A percentile compares a stretch with the other conserved stretches of the same genome.
Conservation (phyloP, 179 eudicot genomes). For the Corrigiola litoralis region DNA sequence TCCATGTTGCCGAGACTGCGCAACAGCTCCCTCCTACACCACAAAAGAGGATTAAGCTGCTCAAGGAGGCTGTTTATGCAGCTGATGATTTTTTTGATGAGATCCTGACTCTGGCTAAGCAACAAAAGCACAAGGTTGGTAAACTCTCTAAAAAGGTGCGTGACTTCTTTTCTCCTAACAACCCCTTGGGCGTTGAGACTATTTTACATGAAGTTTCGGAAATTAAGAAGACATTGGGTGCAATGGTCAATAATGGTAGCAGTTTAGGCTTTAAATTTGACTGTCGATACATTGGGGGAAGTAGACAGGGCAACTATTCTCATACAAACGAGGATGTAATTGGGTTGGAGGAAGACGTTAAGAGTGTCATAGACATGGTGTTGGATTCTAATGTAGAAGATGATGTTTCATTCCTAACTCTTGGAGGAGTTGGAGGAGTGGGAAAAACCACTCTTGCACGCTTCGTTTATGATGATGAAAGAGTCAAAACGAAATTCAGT, state of each 20-base stretch:
- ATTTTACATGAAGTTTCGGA: not conserved
- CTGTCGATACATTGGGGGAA: not conserved
- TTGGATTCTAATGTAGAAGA: not conserved
- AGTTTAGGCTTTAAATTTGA: slow-evolving; percentile 1
- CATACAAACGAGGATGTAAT: not conserved
- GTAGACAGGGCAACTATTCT: not conserved
- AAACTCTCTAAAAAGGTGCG: not conserved
- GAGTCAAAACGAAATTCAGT: not conserved
- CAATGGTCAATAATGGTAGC: not conserved
- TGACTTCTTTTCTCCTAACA: slow-evolving; percentile 3
- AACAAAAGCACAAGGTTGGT: not conserved
- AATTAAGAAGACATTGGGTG: not conserved
- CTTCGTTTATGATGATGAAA: not conserved
- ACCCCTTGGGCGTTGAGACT: not conserved
- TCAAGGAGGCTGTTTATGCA: not conserved
- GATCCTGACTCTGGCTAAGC: not conserved
- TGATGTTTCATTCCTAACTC: not conserved
- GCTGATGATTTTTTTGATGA: slow-evolving; percentile 2
- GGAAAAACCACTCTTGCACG: slow-evolving; percentile 1
- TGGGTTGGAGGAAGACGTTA: not conserved
- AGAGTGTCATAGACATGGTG: not conserved
- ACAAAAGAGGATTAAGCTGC: not conserved
- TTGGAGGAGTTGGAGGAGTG: slow-evolving; percentile 10
- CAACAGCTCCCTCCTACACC: not conserved
- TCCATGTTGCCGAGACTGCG: not conserved